A percentile compares a stretch with the other conserved stretches of the same genome.
These are phyloP conservation scores for Suillus occidentalis DNA, from an alignment of 768 basidiomycete species.

Conservation along the genomic window DNA sequence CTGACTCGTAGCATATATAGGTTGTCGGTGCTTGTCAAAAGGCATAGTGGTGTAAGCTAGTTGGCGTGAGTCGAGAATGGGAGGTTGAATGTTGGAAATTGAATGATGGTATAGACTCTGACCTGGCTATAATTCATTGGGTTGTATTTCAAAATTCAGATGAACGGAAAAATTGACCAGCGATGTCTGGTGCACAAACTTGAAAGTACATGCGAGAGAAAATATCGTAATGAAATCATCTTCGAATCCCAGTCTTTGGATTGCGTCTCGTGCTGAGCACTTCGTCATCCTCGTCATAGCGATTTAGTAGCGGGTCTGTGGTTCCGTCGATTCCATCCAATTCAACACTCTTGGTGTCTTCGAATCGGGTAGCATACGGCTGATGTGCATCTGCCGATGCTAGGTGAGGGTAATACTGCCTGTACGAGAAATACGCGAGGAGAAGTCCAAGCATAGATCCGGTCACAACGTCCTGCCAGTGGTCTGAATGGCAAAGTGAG, in stretches of 20 bases:
- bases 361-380: conserved; percentile 70
- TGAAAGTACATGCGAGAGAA: neutral
- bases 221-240: neutral
- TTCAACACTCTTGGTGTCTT: conserved; percentile 20
- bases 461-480: conserved; percentile 87
- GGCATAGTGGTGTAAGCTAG: too few relatives aligned
- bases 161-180: neutral
- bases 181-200: neutral
- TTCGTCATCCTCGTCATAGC: conserved; percentile 1
- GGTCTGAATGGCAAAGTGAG: conserved; percentile 50
- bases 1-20: too few relatives aligned
- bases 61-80: too few relatives aligned
- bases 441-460: conserved; percentile 75
- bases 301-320: neutral
- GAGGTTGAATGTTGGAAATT: too few relatives aligned
- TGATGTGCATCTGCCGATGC: conserved; percentile 55
- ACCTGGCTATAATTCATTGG: neutral
- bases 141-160: neutral
- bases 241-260: conserved; percentile 1
- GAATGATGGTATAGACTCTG: neutral
- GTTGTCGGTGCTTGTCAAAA: too few relatives aligned
- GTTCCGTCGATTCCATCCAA: neutral
- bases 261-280: neutral
- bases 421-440: conserved; percentile 74
- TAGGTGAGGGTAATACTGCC: conserved; percentile 78